A percentile compares a stretch with the other conserved stretches of the same genome.
Conservation (phyloP, 2,329 filamentous ascomycete genomes). For the Cercospora sp. region DNA sequence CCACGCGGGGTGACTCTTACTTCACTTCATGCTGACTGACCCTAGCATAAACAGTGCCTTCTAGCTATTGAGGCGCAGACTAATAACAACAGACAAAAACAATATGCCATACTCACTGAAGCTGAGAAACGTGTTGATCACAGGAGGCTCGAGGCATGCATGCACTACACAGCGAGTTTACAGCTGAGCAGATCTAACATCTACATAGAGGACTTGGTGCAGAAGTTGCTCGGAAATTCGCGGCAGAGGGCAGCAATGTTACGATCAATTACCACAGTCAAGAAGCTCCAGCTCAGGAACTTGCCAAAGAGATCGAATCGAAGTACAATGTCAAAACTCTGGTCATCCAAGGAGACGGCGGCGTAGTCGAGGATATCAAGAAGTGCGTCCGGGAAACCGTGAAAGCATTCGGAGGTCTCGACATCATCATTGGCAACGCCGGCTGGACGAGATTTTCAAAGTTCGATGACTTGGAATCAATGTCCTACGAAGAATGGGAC, state of each 20-base stretch:
- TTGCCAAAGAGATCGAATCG: constrained; percentile 57
- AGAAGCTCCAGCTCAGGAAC: constrained; percentile 57
- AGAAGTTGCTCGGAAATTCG: constrained; percentile 65
- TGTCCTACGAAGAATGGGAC: constrained; percentile 64
- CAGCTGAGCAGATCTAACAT: not conserved
- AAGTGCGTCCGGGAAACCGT: constrained; percentile 61
- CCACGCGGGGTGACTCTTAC: constrained; percentile 1
- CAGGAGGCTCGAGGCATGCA: constrained; percentile 61
- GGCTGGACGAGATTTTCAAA: constrained; percentile 63
- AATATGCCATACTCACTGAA: constrained; percentile 64
- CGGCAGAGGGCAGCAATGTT: constrained; percentile 65
- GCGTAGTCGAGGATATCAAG: constrained; percentile 58
- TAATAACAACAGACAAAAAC: not conserved
- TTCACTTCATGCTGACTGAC: constrained; percentile 2
- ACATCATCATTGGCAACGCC: constrained; percentile 76
- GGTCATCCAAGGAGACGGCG: constrained; percentile 66
- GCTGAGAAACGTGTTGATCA: constrained; percentile 63
- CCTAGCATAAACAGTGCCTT: not conserved
- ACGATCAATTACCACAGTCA: constrained; percentile 72
- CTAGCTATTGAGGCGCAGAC: not conserved
- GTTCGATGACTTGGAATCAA: constrained; percentile 59
- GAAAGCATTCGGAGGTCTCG: constrained; percentile 65
- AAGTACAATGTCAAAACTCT: constrained; percentile 55
- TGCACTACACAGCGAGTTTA: not conserved
- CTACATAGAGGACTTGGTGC: constrained; percentile 67